Base-by-base conservation (phyloP, 148 eudicot species). In the Bassia scoparia region DNA sequence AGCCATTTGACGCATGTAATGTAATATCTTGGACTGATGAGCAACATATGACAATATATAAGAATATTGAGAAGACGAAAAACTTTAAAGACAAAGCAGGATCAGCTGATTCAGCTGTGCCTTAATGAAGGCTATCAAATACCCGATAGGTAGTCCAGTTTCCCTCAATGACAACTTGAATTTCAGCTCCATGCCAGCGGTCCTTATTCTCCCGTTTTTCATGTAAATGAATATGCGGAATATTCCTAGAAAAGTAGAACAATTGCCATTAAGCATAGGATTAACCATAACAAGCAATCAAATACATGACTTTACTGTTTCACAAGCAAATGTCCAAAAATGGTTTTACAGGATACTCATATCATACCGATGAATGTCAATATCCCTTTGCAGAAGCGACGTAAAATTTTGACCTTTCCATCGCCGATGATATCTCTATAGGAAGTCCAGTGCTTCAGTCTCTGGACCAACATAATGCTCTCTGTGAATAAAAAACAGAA, bases 1-100 rank as follows among this genome's bases (percentile, higher is more conserved):
- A 78, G 99, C 99, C 97, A 96, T 90, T 80, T 96, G 99, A 79
- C 99, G 99, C 97, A 96, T 86, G 75, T 96, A 96, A 77, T 96
- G 99, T 87, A 96, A 76, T 76, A 96, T 96, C 82, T 96, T 96
- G 72, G 99, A 88, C 99, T 96, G 92, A 86, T 62, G 66, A 23
- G 68, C 71, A 76, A 79, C 77, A 31, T 52, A 26, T 62, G 55
- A 46, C 43, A 66, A 37, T n/a, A 46, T 11, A 66, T 71, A 50
- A 78, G 52, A 75, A 33, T 7, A 72, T 23, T 56, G 8, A 31
- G 44, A 64, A 10, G 44, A 0, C 17, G 5, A 0, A 24, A 37
- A n/a, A 70, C 60, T 44, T 59, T 69, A 62, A 33, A 46, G 30
- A 67, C 4, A 15, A 48, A 38, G 18, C 12, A 77, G 56, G n/a